phyloP scores from a whole-genome alignment of 257 asterid species.

The Scutellaria barbata region DNA sequence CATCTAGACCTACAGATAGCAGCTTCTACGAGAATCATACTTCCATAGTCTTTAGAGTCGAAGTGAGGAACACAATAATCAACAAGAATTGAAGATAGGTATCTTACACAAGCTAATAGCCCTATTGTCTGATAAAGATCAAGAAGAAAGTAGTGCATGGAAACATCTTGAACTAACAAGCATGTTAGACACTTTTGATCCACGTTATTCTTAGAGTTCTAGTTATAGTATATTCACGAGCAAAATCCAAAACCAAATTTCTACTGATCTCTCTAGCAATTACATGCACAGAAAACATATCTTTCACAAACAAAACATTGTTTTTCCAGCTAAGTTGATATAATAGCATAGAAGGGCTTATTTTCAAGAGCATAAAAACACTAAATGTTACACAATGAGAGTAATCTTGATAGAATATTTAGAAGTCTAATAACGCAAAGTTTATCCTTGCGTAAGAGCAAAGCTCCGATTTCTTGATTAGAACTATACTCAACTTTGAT shows the following conservation, averaged over 20 bases:
- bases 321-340: not conserved
- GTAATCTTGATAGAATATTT: not conserved
- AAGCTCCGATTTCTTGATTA: constrained; percentile 5
- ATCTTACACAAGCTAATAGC: too few species aligned
- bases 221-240: not conserved
- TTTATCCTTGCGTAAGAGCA: not conserved
- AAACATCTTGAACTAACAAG: constrained; percentile 2
- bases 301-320: not conserved
- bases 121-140: too few species aligned
- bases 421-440: not conserved
- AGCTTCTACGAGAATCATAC: too few species aligned
- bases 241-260: constrained; percentile 1
- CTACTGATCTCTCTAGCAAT: not conserved
- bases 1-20: too few species aligned
- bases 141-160: too few species aligned
- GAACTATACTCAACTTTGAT: not conserved
- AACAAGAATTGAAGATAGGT: too few species aligned
- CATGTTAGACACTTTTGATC: not conserved
- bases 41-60: too few species aligned
- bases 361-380: constrained; percentile 1
- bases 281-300: not conserved
- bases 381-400: constrained; percentile 11
- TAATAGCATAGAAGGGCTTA: constrained; percentile 3
- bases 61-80: too few species aligned
- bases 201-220: not conserved